Percentiles rank a stretch among this genome's conserved stretches.
These are phyloP conservation scores for Suhomyces panamericanus DNA, from an alignment of 1,139 yeast species.

Conservation along the genomic window DNA sequence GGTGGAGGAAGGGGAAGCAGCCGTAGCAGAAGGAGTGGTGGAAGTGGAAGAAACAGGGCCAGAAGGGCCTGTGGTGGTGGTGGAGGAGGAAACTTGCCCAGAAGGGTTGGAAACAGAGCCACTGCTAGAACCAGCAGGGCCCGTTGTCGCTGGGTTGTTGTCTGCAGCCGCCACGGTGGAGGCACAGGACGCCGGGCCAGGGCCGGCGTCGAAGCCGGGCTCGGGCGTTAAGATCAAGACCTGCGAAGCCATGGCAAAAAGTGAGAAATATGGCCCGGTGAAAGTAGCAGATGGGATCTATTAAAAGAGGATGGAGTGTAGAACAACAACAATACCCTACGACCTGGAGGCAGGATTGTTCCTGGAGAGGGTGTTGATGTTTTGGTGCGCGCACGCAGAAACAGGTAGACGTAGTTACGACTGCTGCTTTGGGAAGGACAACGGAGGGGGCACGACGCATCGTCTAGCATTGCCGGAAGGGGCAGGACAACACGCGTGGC, in stretches of 20 bases:
- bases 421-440: constrained; percentile 6
- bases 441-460: constrained; percentile 6
- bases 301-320: constrained; percentile 6
- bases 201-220: constrained; percentile 5
- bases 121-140: too few relatives aligned
- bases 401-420: constrained; percentile 5
- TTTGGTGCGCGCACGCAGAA: constrained; percentile 10
- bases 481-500: constrained; percentile 4
- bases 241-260: constrained; percentile 16
- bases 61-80: neutral
- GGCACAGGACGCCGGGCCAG: neutral
- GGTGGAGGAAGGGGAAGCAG: too few relatives aligned
- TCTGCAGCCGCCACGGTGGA: too few relatives aligned
- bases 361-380: constrained; percentile 15
- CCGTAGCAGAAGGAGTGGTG: too few relatives aligned
- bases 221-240: constrained; percentile 13
- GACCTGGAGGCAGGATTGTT: constrained; percentile 7
- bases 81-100: neutral
- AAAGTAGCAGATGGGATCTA: constrained; percentile 9
- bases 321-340: constrained; percentile 11
- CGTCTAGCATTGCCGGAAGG: constrained; percentile 6
- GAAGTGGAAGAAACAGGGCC: neutral
- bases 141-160: too few relatives aligned
- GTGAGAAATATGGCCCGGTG: constrained; percentile 3
- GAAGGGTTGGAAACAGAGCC: neutral